Percentiles rank a stretch among this genome's conserved stretches.
These are phyloP conservation scores for Ramaria rubella DNA, from an alignment of 768 basidiomycete genomes.

Conservation along the genomic window DNA sequence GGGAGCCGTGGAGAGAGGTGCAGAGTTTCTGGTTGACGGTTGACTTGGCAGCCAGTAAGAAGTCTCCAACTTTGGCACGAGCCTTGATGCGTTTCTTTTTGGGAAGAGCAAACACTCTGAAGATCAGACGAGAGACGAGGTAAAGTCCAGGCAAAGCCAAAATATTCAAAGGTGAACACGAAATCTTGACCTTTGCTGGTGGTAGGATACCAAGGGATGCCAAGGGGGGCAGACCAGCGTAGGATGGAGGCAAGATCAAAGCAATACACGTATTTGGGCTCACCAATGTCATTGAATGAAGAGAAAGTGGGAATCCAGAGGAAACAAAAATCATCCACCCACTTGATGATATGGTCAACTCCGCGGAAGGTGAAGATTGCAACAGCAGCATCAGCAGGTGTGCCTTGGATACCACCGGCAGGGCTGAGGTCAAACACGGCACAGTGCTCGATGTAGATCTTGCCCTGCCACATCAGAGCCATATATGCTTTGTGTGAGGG, in stretches of 20 bases:
- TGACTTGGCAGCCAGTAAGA: neutral
- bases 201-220: neutral
- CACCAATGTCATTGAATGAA: neutral
- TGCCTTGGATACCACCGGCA: conserved; percentile 28
- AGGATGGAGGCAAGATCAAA: neutral
- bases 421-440: conserved; percentile 25
- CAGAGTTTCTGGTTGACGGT: neutral
- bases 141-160: neutral
- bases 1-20: conserved; percentile 1
- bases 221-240: neutral
- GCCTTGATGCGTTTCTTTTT: neutral
- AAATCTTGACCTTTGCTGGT: neutral
- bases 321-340: conserved; percentile 34
- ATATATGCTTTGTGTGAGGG: conserved; percentile 31
- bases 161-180: neutral
- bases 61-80: neutral
- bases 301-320: conserved; percentile 17
- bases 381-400: conserved; percentile 23
- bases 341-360: conserved; percentile 24
- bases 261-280: neutral
- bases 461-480: conserved; percentile 21
- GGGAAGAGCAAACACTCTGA: neutral
- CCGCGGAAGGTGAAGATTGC: conserved; percentile 20
- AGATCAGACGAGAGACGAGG: neutral
- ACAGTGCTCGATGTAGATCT: conserved; percentile 29